These are phyloP conservation scores for Dalbergia oliveri DNA, from an alignment of 306 rosid genomes.

Conservation along the genomic window DNA sequence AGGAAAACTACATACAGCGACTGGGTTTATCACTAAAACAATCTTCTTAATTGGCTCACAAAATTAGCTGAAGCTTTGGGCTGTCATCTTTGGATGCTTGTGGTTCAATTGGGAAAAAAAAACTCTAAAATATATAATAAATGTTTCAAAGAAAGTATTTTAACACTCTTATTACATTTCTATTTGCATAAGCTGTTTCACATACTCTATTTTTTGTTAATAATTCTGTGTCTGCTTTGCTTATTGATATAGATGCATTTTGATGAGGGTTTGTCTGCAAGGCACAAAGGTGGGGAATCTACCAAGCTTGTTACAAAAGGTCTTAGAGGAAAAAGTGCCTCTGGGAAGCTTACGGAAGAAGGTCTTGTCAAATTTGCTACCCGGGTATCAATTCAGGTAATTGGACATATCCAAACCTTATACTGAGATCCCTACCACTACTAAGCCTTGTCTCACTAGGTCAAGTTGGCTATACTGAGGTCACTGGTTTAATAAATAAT, in stretches of 20 bases:
- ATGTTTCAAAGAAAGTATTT: neutral
- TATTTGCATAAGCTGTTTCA: conserved; percentile 29
- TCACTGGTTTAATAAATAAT: conserved; percentile 16
- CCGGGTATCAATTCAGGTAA: conserved; percentile 92
- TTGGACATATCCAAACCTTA: conserved; percentile 34
- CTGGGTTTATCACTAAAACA: conserved; percentile 11
- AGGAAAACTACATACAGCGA: neutral
- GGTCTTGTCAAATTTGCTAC: conserved; percentile 94
- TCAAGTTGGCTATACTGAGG: neutral
- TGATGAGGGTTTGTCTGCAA: conserved; percentile 94
- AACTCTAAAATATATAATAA: neutral
- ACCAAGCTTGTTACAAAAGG: conserved; percentile 87
- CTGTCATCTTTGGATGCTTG: neutral
- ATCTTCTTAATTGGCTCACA: conserved; percentile 4
- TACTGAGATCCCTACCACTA: neutral
- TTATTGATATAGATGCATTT: conserved; percentile 80
- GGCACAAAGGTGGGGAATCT: conserved; percentile 83
- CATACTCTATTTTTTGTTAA: conserved; percentile 15
- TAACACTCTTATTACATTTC: neutral
- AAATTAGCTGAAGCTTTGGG: conserved; percentile 10
- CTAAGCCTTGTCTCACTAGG: neutral
- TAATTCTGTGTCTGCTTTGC: conserved; percentile 19
- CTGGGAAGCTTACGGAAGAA: conserved; percentile 90
- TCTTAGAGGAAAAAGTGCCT: conserved; percentile 80
- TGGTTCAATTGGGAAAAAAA: neutral